Evolutionary conservation across 148 eudicot genomes (phyloP).

Genomic region (Drosera capensis): DNA sequence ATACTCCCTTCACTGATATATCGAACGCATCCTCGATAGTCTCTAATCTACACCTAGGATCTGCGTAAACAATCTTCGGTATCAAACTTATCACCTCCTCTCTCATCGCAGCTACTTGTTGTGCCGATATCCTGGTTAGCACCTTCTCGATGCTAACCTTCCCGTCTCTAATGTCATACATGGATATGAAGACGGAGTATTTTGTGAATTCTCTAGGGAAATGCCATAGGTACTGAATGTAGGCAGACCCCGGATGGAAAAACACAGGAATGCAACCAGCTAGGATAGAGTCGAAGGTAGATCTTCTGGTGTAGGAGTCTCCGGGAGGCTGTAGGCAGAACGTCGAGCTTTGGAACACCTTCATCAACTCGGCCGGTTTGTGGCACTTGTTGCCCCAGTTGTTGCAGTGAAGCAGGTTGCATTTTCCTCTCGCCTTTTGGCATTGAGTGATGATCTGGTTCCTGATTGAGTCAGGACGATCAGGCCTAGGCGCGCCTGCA

Average conservation of each 20-base stretch:
- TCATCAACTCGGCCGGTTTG: conserved; percentile 33
- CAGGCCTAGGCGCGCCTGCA: conserved; percentile 53
- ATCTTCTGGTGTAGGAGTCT: conserved; percentile 51
- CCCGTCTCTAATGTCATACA: conserved; percentile 29
- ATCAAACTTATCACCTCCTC: conserved; percentile 40
- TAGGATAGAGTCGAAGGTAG: conserved; percentile 64
- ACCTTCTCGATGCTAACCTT: conserved; percentile 26
- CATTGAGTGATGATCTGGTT: conserved; percentile 36
- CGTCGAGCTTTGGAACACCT: conserved; percentile 31
- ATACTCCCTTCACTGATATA: conserved; percentile 28
- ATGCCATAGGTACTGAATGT: conserved; percentile 57
- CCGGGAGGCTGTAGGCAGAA: conserved; percentile 84
- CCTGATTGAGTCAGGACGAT: conserved; percentile 34
- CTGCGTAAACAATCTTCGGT: conserved; percentile 44
- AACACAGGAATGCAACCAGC: conserved; percentile 85
- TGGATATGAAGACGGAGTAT: conserved; percentile 58
- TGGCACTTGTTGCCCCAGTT: conserved; percentile 26
- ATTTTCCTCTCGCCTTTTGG: conserved; percentile 11
- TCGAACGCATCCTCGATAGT: conserved; percentile 59
- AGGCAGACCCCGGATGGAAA: conserved; percentile 54
- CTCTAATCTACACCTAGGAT: conserved; percentile 31
- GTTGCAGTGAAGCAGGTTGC: conserved; percentile 37
- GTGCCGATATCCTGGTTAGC: conserved; percentile 18
- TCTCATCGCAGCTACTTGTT: conserved; percentile 37
- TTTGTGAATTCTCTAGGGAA: conserved; percentile 31